These are phyloP conservation scores for Oryza nivara DNA, from an alignment of 176 grass and related monocot species.

Conservation along the genomic window DNA sequence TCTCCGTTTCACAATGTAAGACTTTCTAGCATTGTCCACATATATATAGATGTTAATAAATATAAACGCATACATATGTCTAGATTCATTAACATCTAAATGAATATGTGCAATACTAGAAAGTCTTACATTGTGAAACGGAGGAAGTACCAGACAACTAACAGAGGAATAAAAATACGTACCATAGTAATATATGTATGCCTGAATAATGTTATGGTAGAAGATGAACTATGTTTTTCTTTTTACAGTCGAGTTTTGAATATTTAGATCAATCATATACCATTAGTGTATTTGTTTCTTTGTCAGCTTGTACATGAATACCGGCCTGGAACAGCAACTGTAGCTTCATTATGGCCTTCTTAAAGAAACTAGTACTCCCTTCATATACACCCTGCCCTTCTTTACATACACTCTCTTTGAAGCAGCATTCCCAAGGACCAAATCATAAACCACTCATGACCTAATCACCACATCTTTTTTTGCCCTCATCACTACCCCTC, in stretches of 20 bases:
- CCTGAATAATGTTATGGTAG: too few species aligned
- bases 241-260: not conserved
- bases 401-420: slow-evolving; percentile 28
- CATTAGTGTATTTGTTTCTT: not conserved
- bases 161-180: too few species aligned
- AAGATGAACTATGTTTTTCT: too few species aligned
- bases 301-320: slow-evolving; percentile 47
- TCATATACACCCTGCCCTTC: slow-evolving; percentile 39
- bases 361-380: slow-evolving; percentile 41
- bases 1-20: too few species aligned
- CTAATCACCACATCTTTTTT: slow-evolving; percentile 77
- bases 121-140: too few species aligned
- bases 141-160: not conserved
- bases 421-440: slow-evolving; percentile 67
- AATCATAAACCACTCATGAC: slow-evolving; percentile 98
- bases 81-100: too few species aligned
- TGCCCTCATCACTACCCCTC: slow-evolving; percentile 54
- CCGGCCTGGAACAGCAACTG: slow-evolving; percentile 38
- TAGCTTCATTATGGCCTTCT: slow-evolving; percentile 45
- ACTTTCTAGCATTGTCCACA: too few species aligned
- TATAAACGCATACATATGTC: too few species aligned
- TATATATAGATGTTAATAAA: too few species aligned
- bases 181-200: too few species aligned
- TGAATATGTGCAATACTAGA: too few species aligned
- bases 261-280: slow-evolving; percentile 18